phyloP scores from a whole-genome alignment of 305 asterid genomes.

The Fraxinus dipetala region DNA sequence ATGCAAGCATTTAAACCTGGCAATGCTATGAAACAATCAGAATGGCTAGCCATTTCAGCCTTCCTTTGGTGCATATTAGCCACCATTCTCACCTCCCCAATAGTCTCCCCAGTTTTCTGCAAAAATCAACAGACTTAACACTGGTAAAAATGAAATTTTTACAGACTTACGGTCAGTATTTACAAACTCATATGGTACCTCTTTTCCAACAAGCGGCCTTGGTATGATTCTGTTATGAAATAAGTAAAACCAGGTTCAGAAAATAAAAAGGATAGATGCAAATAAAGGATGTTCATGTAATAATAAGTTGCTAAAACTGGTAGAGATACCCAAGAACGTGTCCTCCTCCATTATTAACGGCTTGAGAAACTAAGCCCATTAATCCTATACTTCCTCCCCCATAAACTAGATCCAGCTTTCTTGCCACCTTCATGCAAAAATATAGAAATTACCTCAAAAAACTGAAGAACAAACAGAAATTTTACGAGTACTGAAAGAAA shows the following conservation, averaged over 20 bases:
- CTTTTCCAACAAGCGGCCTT: conserved; percentile 59
- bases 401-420: conserved; percentile 63
- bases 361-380: conserved; percentile 63
- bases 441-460: neutral
- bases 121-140: neutral
- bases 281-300: neutral
- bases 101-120: conserved; percentile 46
- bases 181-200: conserved; percentile 31
- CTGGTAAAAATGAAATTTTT: neutral
- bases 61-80: conserved; percentile 52
- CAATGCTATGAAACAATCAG: conserved; percentile 52
- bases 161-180: neutral
- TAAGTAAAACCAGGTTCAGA: neutral
- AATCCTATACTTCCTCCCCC: conserved; percentile 76
- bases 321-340: conserved; percentile 57
- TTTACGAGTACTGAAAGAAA: neutral
- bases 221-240: conserved; percentile 57
- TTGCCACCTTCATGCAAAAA: conserved; percentile 49
- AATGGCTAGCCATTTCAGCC: conserved; percentile 51
- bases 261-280: neutral
- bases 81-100: conserved; percentile 46
- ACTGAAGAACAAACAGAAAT: neutral
- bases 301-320: neutral
- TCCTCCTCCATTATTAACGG: conserved; percentile 65
- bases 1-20: conserved; percentile 30